Evolutionary conservation across 345 rosid species (phyloP), one percentile per base, ranked within the genome.

Genomic region (Arabis hirsuta): DNA sequence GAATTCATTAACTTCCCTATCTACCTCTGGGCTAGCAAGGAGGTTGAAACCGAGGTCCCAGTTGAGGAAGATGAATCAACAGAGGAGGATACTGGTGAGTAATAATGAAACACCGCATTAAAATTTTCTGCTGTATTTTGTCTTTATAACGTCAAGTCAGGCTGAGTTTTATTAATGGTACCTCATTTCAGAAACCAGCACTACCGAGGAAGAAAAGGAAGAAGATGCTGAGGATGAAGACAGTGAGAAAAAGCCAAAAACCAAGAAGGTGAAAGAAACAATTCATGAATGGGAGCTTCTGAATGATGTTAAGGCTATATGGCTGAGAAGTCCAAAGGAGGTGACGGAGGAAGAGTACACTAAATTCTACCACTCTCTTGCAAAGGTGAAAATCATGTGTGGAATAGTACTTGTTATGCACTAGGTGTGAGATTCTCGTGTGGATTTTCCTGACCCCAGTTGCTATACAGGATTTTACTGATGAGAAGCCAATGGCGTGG

Each of bases 1-100:
- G 98, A 95, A 82, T 95, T 95, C 79, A 95, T 95, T 71, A 95
- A 91, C 80, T 95, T 95, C 78, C 99, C 99, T 5, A 95, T 95
- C 66, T 55, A 72, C 78, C 81, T 91, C 45, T 95, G 99, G 99
- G 96, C 96, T 47, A 91, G 85, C 82, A 95, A 91, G 74, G 98
- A 95, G 84, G 83, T 88, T 70, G 99, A 95, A 58, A 91, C 82
- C 36, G 99, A 91, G 81, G 92, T 83, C 73, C 96, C 97, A 44
- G 86, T 82, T 10, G 96, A 95, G 36, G 98, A 94, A 56, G 97
- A 91, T 47, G 97, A 94, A 31, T 84, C 92, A 59, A 77, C 74
- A 66, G 97, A 90, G 31, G 94, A 89, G 68, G 97, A 87, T 61
- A 84, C 86, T 74, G 6, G 99, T 88, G 81, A 42, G 85, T 55